Evolutionary conservation across 2,329 filamentous ascomycete species (phyloP), one percentile per base, ranked within the genome.

Genomic region (Aspergillus sojae): DNA sequence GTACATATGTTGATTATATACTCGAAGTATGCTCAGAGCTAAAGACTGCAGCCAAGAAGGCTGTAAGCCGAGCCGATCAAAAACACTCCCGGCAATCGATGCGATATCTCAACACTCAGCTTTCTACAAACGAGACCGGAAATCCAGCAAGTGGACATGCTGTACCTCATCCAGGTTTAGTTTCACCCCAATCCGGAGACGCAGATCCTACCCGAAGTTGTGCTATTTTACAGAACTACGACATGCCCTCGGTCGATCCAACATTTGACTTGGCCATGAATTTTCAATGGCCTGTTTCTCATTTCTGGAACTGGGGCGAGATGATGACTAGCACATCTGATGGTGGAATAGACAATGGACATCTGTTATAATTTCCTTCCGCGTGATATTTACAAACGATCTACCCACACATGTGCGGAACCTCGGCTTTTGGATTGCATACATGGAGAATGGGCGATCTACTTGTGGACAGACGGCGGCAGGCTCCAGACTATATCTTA

Each of bases 1-100:
- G 60, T 21, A 68, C 66, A 23, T 68, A 62, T 48, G 58, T 63
- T n/a, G 66, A 68, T 21, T 65, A 59, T 32, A 58, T 68, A 12
- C 46, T 68, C n/a, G 43, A 58, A 5, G 19, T 62, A 16, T 67
- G 63, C 55, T 64, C 61, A 11, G 65, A 67, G 4, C 11, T 67
- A 2, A 57, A 65, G 39, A 28, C 7, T 30, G 62, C 65, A 30
- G 63, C 61, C 4, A 58, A 50, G 54, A 34, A 53, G 34, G 57
- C 57, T 5, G 1, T 62, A 23, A 16, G 19, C 34, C 30, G 58
- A 26, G 34, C 23, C 21, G 28, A 45, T 28, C 7, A 23, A 14
- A 14, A 43, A 5, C 28, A 2, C 21, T n/a, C 23, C 36, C 23
- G 41, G 14, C 39, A 14, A 7, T 12, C 41, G 36, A 34, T 56